Evolutionary conservation across 306 rosid genomes (phyloP).

Genomic region (Vicia faba): DNA sequence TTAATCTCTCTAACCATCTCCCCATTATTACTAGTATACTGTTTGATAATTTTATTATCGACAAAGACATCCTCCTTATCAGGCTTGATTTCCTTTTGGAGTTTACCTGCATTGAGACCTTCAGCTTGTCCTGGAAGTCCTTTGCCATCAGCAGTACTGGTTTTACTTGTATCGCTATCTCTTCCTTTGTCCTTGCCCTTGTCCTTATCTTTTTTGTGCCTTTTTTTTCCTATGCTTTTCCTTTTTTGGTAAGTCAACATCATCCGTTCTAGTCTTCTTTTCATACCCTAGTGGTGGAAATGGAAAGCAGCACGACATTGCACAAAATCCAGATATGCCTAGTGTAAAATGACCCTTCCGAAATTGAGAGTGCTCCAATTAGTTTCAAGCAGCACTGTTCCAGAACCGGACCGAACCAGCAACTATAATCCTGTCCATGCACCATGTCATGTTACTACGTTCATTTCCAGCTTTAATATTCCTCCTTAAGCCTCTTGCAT

Average conservation of each 20-base stretch:
- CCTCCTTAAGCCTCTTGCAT: too few relatives aligned
- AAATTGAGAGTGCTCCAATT: too few relatives aligned
- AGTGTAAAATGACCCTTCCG: too few relatives aligned
- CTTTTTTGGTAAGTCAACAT: constrained; percentile 67
- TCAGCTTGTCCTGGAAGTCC: constrained; percentile 49
- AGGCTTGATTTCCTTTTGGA: constrained; percentile 50
- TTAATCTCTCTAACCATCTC: too few relatives aligned
- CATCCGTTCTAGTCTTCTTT: constrained; percentile 71
- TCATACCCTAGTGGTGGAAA: too few relatives aligned
- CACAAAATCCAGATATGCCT: too few relatives aligned
- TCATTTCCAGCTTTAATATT: too few relatives aligned
- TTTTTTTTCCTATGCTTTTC: constrained; percentile 68
- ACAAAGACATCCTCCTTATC: constrained; percentile 41
- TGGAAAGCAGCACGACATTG: too few relatives aligned
- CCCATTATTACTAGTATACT: constrained; percentile 50
- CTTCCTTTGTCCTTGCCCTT: constrained; percentile 33
- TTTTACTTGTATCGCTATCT: constrained; percentile 57
- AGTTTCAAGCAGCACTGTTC: too few relatives aligned
- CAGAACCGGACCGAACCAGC: too few relatives aligned
- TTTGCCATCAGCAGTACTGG: constrained; percentile 54
- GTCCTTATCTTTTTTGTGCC: constrained; percentile 69
- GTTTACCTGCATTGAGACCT: constrained; percentile 47
- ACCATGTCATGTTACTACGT: too few relatives aligned
- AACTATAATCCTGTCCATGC: too few relatives aligned
- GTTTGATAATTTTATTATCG: constrained; percentile 57